Percentiles rank a stretch among this genome's conserved stretches.
Conservation (phyloP, 306 rosid genomes). For the Notholithocarpus densiflorus region DNA sequence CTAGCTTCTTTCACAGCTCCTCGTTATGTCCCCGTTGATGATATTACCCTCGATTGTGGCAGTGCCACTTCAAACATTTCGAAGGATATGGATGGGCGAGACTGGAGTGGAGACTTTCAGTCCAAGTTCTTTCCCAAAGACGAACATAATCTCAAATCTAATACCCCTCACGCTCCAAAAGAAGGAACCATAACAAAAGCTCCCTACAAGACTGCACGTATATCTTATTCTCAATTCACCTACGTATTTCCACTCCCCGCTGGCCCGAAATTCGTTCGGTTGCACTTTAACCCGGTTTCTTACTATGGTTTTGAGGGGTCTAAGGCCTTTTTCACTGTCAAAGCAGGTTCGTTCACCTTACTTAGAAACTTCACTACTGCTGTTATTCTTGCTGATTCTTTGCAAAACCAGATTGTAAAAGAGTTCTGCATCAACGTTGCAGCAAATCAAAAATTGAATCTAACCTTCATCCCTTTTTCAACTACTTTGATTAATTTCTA, state of each 20-base stretch:
- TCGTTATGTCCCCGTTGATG: background rate
- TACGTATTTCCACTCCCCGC: background rate
- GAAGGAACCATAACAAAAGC: background rate
- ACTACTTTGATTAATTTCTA: background rate
- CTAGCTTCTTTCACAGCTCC: background rate
- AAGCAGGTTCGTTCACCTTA: background rate
- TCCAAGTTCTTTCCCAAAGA: background rate
- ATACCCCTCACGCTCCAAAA: background rate
- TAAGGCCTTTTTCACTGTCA: background rate
- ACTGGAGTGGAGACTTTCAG: background rate
- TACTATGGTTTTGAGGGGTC: background rate
- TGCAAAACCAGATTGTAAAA: background rate
- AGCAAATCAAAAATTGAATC: background rate
- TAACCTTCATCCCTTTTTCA: background rate
- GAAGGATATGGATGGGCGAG: background rate
- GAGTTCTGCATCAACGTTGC: background rate
- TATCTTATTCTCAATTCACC: background rate
- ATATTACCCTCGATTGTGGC: background rate
- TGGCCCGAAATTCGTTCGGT: background rate
- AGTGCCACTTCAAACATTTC: background rate
- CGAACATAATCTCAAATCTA: background rate
- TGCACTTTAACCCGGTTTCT: slow-evolving; percentile 25
- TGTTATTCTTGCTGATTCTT: background rate
- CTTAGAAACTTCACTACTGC: background rate
- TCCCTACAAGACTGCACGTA: background rate